Evolutionary conservation across 140 eudicot genomes (phyloP).

Genomic region (Cichorium intybus): DNA sequence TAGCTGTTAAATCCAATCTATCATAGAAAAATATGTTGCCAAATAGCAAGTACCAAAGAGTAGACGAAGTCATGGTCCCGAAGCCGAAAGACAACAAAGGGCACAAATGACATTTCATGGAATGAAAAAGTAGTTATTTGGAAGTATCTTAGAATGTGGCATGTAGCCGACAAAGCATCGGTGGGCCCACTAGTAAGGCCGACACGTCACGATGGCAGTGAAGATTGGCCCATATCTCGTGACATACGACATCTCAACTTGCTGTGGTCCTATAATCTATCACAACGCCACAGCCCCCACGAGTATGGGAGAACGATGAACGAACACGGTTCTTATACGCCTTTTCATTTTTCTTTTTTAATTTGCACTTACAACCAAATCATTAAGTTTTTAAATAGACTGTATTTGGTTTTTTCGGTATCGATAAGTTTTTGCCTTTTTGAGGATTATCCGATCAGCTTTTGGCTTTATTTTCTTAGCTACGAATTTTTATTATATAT

Average conservation of each 20-base stretch:
- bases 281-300: neutral
- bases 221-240: slow-evolving; percentile 13
- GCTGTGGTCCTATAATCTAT: slow-evolving; percentile 20
- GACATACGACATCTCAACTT: slow-evolving; percentile 9
- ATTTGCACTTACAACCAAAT: no score
- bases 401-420: neutral
- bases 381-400: neutral
- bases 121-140: slow-evolving; percentile 37
- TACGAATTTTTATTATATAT: no score
- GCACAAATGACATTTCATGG: neutral
- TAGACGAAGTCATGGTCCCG: neutral
- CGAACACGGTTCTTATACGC: neutral
- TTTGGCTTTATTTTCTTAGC: neutral
- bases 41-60: no score
- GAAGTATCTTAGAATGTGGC: slow-evolving; percentile 27
- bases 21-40: neutral
- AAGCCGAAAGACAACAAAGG: neutral
- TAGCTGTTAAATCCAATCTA: neutral
- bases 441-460: neutral
- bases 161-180: slow-evolving; percentile 13
- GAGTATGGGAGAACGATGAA: neutral
- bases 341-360: neutral
- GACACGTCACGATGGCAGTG: slow-evolving; percentile 13
- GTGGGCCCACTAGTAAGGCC: neutral
- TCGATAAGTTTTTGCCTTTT: neutral